Conservation (phyloP, 257 asterid genomes). For the Fraxinus cuspidata region DNA sequence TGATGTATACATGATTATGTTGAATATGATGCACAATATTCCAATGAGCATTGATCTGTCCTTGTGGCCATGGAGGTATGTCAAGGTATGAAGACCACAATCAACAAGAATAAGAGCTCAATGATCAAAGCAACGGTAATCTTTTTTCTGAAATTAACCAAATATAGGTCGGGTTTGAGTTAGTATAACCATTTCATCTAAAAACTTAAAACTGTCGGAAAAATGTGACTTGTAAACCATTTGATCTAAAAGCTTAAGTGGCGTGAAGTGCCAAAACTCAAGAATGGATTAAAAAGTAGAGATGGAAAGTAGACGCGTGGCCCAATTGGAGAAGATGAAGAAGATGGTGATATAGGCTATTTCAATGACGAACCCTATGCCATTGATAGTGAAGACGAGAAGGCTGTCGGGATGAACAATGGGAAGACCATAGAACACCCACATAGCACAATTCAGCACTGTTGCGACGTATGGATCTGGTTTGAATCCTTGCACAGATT, state of each 20-base stretch:
- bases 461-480: slow-evolving; percentile 56
- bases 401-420: slow-evolving; percentile 59
- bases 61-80: slow-evolving; percentile 41
- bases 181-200: not conserved
- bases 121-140: slow-evolving; percentile 30
- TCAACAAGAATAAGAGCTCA: slow-evolving; percentile 31
- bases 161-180: not conserved
- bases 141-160: slow-evolving; percentile 42
- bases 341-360: slow-evolving; percentile 38
- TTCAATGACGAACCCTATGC: slow-evolving; percentile 51
- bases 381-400: slow-evolving; percentile 67
- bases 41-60: slow-evolving; percentile 52
- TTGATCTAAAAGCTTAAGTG: too few relatives aligned
- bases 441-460: slow-evolving; percentile 56
- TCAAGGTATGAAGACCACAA: slow-evolving; percentile 38
- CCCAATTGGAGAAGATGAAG: slow-evolving; percentile 47
- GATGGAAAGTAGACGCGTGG: slow-evolving; percentile 42
- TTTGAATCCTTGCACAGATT: slow-evolving; percentile 54
- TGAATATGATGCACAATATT: slow-evolving; percentile 43
- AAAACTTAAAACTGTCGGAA: not conserved
- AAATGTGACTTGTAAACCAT: too few relatives aligned
- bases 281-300: not conserved
- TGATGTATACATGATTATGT: slow-evolving; percentile 54
- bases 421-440: slow-evolving; percentile 79
- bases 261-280: too few relatives aligned